Base-by-base conservation (phyloP, 192 early-diverging fungal species). In the Gigaspora rosea region DNA sequence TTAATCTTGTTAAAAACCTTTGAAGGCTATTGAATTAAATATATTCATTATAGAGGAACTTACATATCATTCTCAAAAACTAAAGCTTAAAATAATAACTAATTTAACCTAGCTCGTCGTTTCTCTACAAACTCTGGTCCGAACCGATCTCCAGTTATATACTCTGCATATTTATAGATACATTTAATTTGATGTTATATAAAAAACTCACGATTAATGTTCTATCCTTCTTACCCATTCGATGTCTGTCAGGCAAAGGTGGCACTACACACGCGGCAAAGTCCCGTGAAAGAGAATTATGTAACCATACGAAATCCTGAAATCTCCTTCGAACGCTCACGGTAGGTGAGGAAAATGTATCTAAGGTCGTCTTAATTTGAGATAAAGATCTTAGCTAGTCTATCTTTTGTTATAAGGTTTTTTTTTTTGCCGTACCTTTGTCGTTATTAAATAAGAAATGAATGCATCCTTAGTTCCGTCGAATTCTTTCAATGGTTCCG, bases 81-180 rank as follows among this genome's bases (percentile, higher is more conserved):
- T 69, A 13, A 22, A 69, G 6, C 1, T 50, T 6, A 54, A 22
- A 54, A n/a, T 54, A 20, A 54, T 18, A 58, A 61, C 10, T 35
- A 36, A 6, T 41, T 50, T 47, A 46, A 84, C 84, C 86, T 87
- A 64, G 84, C 73, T 56, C 90, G 83, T 41, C 96, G 85, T 83
- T 91, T 92, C 73, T 92, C 90, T 18, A 97, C 90, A 90, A 99
- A 99, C 50, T 98, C 96, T 8, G 88, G 81, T 78, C 91, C 91
- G 83, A 99, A 99, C 48, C 97, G 86, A 82, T 98, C 95, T 8
- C 97, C 97, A 27, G 94, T 97, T 20, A 99, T 84, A 78, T 97
- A 99, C 82, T 96, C 95, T 93, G 80, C 27, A 49, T 32, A 57
- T 41, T 10, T 46, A 48, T 35, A 12, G 56, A n/a, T 35, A 13